Evolutionary conservation across 2,329 filamentous ascomycete species (phyloP), one percentile per base, ranked within the genome.

Genomic region (Trichophyton rubrum): DNA sequence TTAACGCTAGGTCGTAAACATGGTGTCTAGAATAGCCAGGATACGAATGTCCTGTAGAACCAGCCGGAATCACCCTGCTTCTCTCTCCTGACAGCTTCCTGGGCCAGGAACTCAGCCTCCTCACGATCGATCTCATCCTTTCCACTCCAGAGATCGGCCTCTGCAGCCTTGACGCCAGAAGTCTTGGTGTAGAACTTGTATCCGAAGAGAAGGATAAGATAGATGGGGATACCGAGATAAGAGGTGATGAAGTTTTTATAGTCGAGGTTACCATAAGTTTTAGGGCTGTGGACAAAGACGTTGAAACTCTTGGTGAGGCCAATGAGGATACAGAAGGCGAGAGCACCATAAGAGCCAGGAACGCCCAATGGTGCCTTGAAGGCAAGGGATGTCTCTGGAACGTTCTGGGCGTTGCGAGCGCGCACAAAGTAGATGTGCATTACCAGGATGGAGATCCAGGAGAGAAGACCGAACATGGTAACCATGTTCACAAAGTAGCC

Each of bases 271-370:
- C 83, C 82, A 3, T 87, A 90, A 9, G 47, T 62, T 66, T 75
- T 68, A 66, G 71, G 60, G 47, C 67, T 72, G 62, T 71, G 73
- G 1, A 87, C 85, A 40, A 90, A 76, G 3, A 90, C 74, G 60
- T 82, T 79, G 73, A 84, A 93, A 78, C 90, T 91, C 81, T 93
- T 95, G 69, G 89, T 92, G 58, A 95, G 70, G 1, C 86, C 82
- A 62, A 89, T 85, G 43, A 86, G 70, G 33, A 84, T 74, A 67
- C 80, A 84, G 63, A 79, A 79, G 75, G 85, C 81, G 5, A 90
- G 75, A 0, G 82, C 81, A 8, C 75, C 72, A 64, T 79, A 85
- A 0, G 87, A 87, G 13, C 79, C 81, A 64, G 82, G 83, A 9
- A 75, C 76, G 63, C 79, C 77, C 59, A 73, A 75, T 11, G 69